A percentile compares a stretch with the other conserved stretches of the same genome.
phyloP scores from a whole-genome alignment of 2,329 filamentous ascomycete species.

The Pochonia chlamydosporia region DNA sequence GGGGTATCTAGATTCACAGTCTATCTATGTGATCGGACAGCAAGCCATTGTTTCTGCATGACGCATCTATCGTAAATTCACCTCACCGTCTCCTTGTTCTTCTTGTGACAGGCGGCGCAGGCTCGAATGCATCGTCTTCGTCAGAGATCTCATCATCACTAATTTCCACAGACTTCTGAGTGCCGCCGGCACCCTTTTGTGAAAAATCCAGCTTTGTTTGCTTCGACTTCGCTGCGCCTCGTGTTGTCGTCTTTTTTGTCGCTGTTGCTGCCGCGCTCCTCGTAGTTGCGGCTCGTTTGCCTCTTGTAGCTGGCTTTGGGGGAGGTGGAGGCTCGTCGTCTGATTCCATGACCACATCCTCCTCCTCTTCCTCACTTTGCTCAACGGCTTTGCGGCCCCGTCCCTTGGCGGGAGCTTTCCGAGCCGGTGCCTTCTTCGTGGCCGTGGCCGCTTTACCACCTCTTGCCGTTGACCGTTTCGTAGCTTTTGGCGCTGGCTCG shows the following conservation, averaged over 20 bases:
- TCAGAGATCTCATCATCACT: slow-evolving; percentile 62
- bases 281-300: slow-evolving; percentile 15
- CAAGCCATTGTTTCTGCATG: background rate
- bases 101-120: slow-evolving; percentile 34
- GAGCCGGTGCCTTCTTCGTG: slow-evolving; percentile 36
- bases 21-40: too few species aligned
- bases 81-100: slow-evolving; percentile 24
- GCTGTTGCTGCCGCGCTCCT: slow-evolving; percentile 13
- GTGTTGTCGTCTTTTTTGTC: slow-evolving; percentile 18
- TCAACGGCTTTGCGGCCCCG: slow-evolving; percentile 31
- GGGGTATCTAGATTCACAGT: background rate
- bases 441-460: slow-evolving; percentile 26
- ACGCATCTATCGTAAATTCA: background rate
- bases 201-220: slow-evolving; percentile 31
- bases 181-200: slow-evolving; percentile 32
- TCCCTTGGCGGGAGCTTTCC: slow-evolving; percentile 35
- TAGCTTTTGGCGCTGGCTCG: slow-evolving; percentile 25
- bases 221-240: slow-evolving; percentile 15
- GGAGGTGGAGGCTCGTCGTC: slow-evolving; percentile 38
- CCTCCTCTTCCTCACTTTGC: slow-evolving; percentile 35
- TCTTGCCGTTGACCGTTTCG: slow-evolving; percentile 21
- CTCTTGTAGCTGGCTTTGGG: slow-evolving; percentile 26
- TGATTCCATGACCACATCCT: slow-evolving; percentile 50
- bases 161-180: slow-evolving; percentile 49
- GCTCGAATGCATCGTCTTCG: slow-evolving; percentile 56